Evolutionary conservation across 2,329 filamentous ascomycete species (phyloP).

Genomic region (Neurospora sp.): DNA sequence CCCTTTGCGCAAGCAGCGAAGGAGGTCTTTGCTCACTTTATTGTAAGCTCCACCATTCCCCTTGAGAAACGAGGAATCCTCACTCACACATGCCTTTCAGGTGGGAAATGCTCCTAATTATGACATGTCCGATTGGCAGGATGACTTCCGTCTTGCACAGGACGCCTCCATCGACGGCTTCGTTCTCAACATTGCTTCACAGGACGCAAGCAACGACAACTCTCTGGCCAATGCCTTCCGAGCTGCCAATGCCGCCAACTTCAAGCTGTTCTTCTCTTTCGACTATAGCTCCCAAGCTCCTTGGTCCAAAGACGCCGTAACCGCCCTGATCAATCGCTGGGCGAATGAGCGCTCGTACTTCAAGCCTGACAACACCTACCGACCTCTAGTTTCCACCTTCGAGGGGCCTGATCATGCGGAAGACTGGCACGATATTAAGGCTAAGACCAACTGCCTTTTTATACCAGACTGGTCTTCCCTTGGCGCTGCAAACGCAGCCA

Average conservation of each 20-base stretch:
- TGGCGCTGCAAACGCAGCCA: slow-evolving; percentile 19
- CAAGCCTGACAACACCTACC: slow-evolving; percentile 2
- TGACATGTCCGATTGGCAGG: slow-evolving; percentile 6
- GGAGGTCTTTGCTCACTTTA: slow-evolving; percentile 13
- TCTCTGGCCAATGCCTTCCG: slow-evolving; percentile 5
- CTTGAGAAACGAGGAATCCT: neutral
- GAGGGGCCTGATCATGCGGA: slow-evolving; percentile 31
- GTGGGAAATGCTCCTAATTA: slow-evolving; percentile 5
- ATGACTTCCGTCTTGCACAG: slow-evolving; percentile 7
- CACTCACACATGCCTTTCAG: neutral
- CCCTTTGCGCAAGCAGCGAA: slow-evolving; percentile 8
- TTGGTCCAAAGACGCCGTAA: slow-evolving; percentile 7
- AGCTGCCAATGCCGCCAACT: slow-evolving; percentile 5
- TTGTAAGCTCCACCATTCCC: slow-evolving; percentile 1
- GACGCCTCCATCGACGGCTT: slow-evolving; percentile 8
- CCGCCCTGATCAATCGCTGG: slow-evolving; percentile 2
- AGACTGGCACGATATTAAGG: slow-evolving; percentile 35
- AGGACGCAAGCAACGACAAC: slow-evolving; percentile 4
- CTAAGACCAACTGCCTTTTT: slow-evolving; percentile 25
- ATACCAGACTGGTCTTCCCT: slow-evolving; percentile 36
- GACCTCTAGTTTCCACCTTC: slow-evolving; percentile 42
- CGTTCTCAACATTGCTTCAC: slow-evolving; percentile 7
- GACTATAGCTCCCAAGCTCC: slow-evolving; percentile 9
- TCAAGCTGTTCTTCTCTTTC: slow-evolving; percentile 12
- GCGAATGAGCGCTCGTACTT: slow-evolving; percentile 7